Conservation (phyloP, 257 asterid genomes). For the Dorcoceras hygrometricum region DNA sequence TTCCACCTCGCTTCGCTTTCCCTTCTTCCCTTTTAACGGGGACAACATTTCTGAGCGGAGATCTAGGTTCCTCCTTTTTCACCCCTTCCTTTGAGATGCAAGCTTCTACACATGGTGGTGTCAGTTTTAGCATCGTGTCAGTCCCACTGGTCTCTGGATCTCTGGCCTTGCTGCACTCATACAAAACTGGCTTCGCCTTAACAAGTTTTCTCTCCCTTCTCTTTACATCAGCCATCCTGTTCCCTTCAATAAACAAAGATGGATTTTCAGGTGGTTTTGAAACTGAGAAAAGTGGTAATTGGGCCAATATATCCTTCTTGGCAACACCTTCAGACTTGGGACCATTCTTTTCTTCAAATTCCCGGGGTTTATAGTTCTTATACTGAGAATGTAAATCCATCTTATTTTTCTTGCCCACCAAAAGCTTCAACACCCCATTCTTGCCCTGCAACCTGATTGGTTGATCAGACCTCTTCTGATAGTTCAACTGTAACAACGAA, state of each 20-base stretch:
- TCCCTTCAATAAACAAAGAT: conserved; percentile 34
- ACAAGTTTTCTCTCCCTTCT: conserved; percentile 38
- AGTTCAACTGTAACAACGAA: conserved; percentile 53
- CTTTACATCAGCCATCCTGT: conserved; percentile 38
- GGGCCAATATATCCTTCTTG: conserved; percentile 37
- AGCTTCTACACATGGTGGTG: conserved; percentile 48
- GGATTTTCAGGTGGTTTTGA: conserved; percentile 40
- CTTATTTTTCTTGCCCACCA: conserved; percentile 79
- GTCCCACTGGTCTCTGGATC: conserved; percentile 45
- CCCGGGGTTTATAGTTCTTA: conserved; percentile 36
- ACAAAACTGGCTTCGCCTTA: conserved; percentile 32
- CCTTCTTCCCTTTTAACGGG: conserved; percentile 45
- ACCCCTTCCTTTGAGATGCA: conserved; percentile 50
- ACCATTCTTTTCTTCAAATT: conserved; percentile 43
- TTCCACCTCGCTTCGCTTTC: no score
- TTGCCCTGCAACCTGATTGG: conserved; percentile 88
- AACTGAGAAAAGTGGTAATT: conserved; percentile 33
- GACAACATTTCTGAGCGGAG: conserved; percentile 36
- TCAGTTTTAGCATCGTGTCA: conserved; percentile 69
- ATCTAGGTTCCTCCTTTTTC: conserved; percentile 51
- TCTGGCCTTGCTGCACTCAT: conserved; percentile 37
- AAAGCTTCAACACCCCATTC: conserved; percentile 90
- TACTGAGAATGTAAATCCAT: conserved; percentile 39
- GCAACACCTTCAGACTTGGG: conserved; percentile 40
- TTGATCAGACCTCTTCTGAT: conserved; percentile 44